Evolutionary conservation across 2,329 filamentous ascomycete species (phyloP).

Genomic region (Penicillium sp.): DNA sequence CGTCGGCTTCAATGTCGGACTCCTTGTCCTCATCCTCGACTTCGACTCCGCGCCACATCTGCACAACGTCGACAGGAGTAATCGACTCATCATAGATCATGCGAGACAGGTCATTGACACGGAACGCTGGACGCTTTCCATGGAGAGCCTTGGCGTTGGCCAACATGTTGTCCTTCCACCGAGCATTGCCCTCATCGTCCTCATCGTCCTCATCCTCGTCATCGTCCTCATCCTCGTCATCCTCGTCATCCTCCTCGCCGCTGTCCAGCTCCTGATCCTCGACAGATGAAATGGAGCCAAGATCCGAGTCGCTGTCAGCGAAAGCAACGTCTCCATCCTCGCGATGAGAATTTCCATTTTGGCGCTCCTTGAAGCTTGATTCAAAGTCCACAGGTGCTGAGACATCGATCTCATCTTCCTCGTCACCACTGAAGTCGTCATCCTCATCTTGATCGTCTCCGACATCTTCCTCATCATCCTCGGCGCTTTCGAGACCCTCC

Average conservation of each 20-base stretch:
- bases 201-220: too few relatives aligned
- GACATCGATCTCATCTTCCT: slow-evolving; percentile 40
- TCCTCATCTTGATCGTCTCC: slow-evolving; percentile 47
- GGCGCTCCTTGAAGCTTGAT: slow-evolving; percentile 43
- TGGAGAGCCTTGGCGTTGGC: slow-evolving; percentile 74
- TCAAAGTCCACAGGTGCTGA: slow-evolving; percentile 48
- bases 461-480: slow-evolving; percentile 53
- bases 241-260: slow-evolving; percentile 41
- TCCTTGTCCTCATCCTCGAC: slow-evolving; percentile 60
- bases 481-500: slow-evolving; percentile 51
- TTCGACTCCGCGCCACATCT: slow-evolving; percentile 73
- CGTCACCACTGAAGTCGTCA: slow-evolving; percentile 24
- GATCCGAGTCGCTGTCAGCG: slow-evolving; percentile 94
- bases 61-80: slow-evolving; percentile 71
- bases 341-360: slow-evolving; percentile 57
- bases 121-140: slow-evolving; percentile 68
- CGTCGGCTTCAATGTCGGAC: slow-evolving; percentile 55
- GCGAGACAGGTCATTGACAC: slow-evolving; percentile 78
- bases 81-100: slow-evolving; percentile 86
- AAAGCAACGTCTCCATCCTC: slow-evolving; percentile 77
- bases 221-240: too few relatives aligned
- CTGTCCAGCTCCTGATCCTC: slow-evolving; percentile 59
- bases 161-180: slow-evolving; percentile 87
- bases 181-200: slow-evolving; percentile 71
- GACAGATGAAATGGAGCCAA: slow-evolving; percentile 77